Evolutionary conservation across 768 basidiomycete species (phyloP).

Genomic region (Tricholoma furcatifolium): DNA sequence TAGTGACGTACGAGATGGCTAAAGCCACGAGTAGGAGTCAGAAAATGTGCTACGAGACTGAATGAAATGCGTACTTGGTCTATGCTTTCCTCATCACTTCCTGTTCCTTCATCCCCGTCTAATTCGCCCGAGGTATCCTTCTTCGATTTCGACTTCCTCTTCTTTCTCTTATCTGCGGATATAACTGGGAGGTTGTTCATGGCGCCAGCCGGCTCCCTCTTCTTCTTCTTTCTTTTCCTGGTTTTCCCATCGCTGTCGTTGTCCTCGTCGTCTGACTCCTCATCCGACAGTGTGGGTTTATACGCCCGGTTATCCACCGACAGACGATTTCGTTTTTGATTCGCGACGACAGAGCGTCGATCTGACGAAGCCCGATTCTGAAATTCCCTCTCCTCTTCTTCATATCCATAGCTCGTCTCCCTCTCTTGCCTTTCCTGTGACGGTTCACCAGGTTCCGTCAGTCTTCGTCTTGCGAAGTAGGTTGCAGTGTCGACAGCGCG

Average conservation of each 20-base stretch:
- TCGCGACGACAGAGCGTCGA: conserved; percentile 22
- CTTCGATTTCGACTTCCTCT: conserved; percentile 44
- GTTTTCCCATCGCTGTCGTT: conserved; percentile 50
- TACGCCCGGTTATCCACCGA: conserved; percentile 83
- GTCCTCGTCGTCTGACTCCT: conserved; percentile 63
- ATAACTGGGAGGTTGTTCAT: conserved; percentile 69
- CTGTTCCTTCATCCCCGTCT: conserved; percentile 46
- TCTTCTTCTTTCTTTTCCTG: conserved; percentile 53
- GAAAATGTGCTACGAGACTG: not conserved
- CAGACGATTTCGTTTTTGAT: conserved; percentile 58
- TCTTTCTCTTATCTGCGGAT: conserved; percentile 62
- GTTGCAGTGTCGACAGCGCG: conserved; percentile 53
- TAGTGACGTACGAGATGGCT: conserved; percentile 29
- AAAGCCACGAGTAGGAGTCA: conserved; percentile 20
- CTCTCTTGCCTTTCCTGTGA: conserved; percentile 27
- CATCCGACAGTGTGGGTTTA: conserved; percentile 61
- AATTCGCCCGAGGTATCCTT: conserved; percentile 42
- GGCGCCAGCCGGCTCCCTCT: conserved; percentile 55
- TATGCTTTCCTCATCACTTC: conserved; percentile 41
- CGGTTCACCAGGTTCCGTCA: conserved; percentile 51
- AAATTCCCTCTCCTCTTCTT: conserved; percentile 69
- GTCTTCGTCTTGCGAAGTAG: conserved; percentile 64
- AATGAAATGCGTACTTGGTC: conserved; percentile 30
- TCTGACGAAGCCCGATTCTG: conserved; percentile 36
- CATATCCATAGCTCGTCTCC: conserved; percentile 72